phyloP scores from a whole-genome alignment of 495 filamentous ascomycete species.

The Bacidia gigantensis region DNA sequence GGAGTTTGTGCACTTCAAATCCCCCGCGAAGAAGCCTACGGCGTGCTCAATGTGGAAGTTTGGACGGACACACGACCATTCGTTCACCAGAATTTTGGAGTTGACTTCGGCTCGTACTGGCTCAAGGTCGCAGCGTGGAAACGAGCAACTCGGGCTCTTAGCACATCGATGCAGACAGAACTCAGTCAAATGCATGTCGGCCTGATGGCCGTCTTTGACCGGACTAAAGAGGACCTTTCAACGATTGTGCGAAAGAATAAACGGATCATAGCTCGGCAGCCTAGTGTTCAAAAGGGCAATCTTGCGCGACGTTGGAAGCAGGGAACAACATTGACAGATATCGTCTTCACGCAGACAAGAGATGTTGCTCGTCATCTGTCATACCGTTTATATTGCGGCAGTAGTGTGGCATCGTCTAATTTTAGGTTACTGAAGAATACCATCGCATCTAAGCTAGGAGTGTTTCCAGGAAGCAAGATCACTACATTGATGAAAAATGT shows the following conservation, averaged over 20 bases:
- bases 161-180: conserved; percentile 31
- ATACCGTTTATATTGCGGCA: neutral
- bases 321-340: conserved; percentile 4
- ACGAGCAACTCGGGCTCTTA: conserved; percentile 31
- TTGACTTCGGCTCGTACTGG: conserved; percentile 52
- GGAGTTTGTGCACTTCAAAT: conserved; percentile 45
- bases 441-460: conserved; percentile 1
- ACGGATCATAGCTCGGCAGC: conserved; percentile 16
- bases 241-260: conserved; percentile 35
- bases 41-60: conserved; percentile 43
- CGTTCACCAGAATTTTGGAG: conserved; percentile 37
- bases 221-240: conserved; percentile 37
- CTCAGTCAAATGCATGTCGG: conserved; percentile 31
- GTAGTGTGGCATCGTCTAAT: neutral
- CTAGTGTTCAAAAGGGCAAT: neutral
- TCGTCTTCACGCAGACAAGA: conserved; percentile 9
- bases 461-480: conserved; percentile 2
- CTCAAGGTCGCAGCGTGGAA: conserved; percentile 45
- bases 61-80: conserved; percentile 36
- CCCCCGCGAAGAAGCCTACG: conserved; percentile 43
- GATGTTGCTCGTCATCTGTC: conserved; percentile 3
- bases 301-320: conserved; percentile 3
- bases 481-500: conserved; percentile 4
- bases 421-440: conserved; percentile 1
- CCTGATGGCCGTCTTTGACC: conserved; percentile 29